phyloP scores from a whole-genome alignment of 805 yeast genomes.

The Nakazawaea wyomingensis region DNA sequence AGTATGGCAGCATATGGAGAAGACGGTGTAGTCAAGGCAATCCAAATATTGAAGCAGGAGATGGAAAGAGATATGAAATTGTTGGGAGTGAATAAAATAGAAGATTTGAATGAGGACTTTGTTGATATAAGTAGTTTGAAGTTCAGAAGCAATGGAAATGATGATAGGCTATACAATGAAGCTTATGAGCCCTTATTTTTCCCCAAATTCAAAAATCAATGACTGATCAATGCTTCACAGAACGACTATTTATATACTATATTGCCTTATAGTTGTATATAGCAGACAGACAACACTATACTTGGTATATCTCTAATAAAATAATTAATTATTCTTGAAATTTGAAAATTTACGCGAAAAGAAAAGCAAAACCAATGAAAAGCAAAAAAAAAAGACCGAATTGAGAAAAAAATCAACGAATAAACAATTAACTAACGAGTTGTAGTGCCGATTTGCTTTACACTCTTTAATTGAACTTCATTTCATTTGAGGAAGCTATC shows the following conservation, averaged over 20 bases:
- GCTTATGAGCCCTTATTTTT: slow-evolving; percentile 11
- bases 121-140: slow-evolving; percentile 30
- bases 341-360: no score
- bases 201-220: slow-evolving; percentile 9
- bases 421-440: neutral
- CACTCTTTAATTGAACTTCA: no score
- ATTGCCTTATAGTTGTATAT: no score
- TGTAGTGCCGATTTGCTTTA: no score
- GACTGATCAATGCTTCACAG: no score
- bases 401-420: neutral
- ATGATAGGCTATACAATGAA: slow-evolving; percentile 11
- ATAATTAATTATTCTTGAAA: no score
- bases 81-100: slow-evolving; percentile 50
- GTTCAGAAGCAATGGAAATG: slow-evolving; percentile 10
- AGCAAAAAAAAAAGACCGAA: neutral
- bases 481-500: no score
- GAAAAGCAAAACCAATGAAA: neutral
- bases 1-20: slow-evolving; percentile 81
- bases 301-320: no score
- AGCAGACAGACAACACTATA: no score
- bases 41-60: slow-evolving; percentile 56
- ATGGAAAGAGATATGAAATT: slow-evolving; percentile 61
- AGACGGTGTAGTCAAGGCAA: slow-evolving; percentile 62
- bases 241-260: no score
- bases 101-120: slow-evolving; percentile 36